Conservation (phyloP, 257 asterid species). For the Forsythia suspensa region DNA sequence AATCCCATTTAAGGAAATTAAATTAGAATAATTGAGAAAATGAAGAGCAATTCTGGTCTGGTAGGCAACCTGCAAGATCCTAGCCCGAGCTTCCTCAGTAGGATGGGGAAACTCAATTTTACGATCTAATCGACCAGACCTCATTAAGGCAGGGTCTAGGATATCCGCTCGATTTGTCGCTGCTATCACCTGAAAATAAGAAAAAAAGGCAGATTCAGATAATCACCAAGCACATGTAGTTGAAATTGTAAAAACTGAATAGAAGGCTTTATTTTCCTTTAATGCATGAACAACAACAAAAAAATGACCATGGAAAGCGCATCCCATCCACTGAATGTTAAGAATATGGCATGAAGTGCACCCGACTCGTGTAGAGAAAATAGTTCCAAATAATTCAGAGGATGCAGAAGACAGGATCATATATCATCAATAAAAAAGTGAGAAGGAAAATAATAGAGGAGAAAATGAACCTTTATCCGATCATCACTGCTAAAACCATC, state of each 20-base stretch:
- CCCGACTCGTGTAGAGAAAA: not conserved
- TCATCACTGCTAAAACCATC: slow-evolving; percentile 97
- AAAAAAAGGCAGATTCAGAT: not conserved
- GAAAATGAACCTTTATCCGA: slow-evolving; percentile 60
- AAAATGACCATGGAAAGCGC: not conserved
- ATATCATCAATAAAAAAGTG: not conserved
- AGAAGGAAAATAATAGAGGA: not conserved
- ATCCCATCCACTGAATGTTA: not conserved
- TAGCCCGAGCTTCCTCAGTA: slow-evolving; percentile 81
- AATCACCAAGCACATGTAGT: not conserved
- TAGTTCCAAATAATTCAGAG: not conserved
- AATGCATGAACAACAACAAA: not conserved
- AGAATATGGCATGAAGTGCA: not conserved
- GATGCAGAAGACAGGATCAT: not conserved
- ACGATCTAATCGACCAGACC: slow-evolving; percentile 96
- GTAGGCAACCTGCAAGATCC: slow-evolving; percentile 67
- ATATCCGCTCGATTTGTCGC: slow-evolving; percentile 96
- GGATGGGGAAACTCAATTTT: slow-evolving; percentile 80
- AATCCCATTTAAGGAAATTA: not conserved
- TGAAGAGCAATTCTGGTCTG: not conserved
- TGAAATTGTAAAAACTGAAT: not conserved
- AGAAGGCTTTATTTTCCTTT: not conserved
- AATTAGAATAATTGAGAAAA: not conserved
- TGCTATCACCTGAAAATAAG: slow-evolving; percentile 70
- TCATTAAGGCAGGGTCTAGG: slow-evolving; percentile 90